Evolutionary conservation across 2,329 filamentous ascomycete species (phyloP).

Genomic region (Fusarium zealandicum): DNA sequence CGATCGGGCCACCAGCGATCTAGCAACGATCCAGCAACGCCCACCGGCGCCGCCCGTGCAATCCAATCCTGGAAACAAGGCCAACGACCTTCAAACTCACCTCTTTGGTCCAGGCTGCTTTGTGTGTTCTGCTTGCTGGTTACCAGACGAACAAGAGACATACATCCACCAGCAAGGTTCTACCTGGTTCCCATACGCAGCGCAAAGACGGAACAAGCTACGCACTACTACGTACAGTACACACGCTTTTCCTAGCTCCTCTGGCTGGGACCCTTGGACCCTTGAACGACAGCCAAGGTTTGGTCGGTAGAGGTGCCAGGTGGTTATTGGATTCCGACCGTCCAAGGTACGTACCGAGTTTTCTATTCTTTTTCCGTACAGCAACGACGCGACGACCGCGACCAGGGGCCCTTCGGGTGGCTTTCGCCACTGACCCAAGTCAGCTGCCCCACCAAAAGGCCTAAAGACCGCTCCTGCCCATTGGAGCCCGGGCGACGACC

Average conservation of each 20-base stretch:
- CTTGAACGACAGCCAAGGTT: constrained; percentile 23
- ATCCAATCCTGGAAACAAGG: constrained; percentile 28
- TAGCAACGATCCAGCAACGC: constrained; percentile 36
- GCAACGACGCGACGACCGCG: constrained; percentile 6
- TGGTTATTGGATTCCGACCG: constrained; percentile 14
- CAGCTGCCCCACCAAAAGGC: constrained; percentile 45
- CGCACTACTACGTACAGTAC: background rate
- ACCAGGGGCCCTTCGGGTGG: constrained; percentile 34
- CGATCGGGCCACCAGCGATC: constrained; percentile 32
- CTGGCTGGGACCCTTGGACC: constrained; percentile 31
- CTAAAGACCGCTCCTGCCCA: constrained; percentile 28
- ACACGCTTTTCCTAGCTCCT: constrained; percentile 22
- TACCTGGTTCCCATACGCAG: constrained; percentile 3
- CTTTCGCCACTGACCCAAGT: constrained; percentile 45
- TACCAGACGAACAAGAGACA: background rate
- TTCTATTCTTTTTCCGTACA: constrained; percentile 25
- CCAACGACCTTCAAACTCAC: background rate
- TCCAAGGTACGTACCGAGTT: constrained; percentile 19
- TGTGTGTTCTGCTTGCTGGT: background rate
- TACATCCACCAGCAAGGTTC: background rate
- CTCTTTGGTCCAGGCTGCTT: no score
- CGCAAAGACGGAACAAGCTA: constrained; percentile 17
- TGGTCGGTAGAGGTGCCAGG: constrained; percentile 7
- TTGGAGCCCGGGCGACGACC: constrained; percentile 13
- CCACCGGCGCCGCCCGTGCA: constrained; percentile 24